phyloP scores from a whole-genome alignment of 257 asterid species.

The Solanum habrochaites region DNA sequence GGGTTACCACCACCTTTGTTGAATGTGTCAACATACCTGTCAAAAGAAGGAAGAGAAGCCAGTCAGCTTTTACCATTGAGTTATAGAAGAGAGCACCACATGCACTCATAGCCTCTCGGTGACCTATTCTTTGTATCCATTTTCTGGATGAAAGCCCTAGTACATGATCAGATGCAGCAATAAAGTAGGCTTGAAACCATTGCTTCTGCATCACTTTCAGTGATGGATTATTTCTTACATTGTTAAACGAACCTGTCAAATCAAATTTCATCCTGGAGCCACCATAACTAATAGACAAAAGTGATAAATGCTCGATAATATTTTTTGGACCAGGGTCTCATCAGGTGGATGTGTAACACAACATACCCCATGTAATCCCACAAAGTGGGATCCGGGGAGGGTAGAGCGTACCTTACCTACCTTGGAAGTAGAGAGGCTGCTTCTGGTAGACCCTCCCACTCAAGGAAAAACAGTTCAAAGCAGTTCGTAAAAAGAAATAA shows the following conservation, averaged over 20 bases:
- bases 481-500: no score
- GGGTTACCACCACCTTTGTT: constrained; percentile 69
- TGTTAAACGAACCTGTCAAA: neutral
- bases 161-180: neutral
- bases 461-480: no score
- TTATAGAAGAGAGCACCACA: neutral
- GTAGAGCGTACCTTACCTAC: neutral
- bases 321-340: neutral
- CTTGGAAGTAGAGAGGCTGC: neutral
- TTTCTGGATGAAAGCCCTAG: neutral
- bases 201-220: neutral
- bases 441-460: neutral
- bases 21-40: constrained; percentile 33
- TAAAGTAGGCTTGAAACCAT: neutral
- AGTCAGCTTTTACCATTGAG: neutral
- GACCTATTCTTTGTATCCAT: neutral
- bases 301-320: neutral
- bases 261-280: neutral
- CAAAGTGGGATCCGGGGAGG: neutral
- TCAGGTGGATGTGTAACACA: neutral
- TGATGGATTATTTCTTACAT: neutral
- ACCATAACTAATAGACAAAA: neutral
- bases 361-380: neutral
- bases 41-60: neutral
- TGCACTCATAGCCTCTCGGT: neutral